phyloP scores from a whole-genome alignment of 148 eudicot species.

The Rhododendron vialii region DNA sequence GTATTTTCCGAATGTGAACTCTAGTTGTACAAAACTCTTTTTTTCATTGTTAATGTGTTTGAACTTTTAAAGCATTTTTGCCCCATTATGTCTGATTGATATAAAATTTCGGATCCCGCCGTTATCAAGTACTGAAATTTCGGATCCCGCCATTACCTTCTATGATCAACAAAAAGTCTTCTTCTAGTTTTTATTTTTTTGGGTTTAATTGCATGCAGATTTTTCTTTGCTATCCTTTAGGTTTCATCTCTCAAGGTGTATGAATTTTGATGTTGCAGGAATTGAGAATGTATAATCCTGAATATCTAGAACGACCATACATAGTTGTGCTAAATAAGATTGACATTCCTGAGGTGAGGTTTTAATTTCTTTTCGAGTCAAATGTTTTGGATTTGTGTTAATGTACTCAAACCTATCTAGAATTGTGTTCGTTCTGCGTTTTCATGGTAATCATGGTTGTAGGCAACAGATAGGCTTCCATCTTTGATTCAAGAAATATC shows the following conservation, averaged over 20 bases:
- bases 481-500: constrained; percentile 59
- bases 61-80: background rate
- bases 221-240: constrained; percentile 6
- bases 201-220: background rate
- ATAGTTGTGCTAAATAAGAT: constrained; percentile 92
- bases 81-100: background rate
- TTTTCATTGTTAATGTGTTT: background rate
- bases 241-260: background rate
- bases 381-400: background rate
- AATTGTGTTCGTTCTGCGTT: background rate
- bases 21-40: background rate
- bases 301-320: constrained; percentile 84
- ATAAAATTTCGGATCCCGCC: background rate
- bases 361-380: background rate
- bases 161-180: background rate
- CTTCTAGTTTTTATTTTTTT: background rate
- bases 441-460: constrained; percentile 7
- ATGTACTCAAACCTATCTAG: background rate
- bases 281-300: constrained; percentile 95
- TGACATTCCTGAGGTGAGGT: constrained; percentile 71
- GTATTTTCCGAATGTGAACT: background rate
- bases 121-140: background rate
- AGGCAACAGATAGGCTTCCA: constrained; percentile 71
- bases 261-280: constrained; percentile 44
- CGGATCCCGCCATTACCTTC: background rate